These are phyloP conservation scores for Hyaloperonospora arabidopsidis DNA, from an alignment of 352 stramenopile genomes.

Conservation along the genomic window DNA sequence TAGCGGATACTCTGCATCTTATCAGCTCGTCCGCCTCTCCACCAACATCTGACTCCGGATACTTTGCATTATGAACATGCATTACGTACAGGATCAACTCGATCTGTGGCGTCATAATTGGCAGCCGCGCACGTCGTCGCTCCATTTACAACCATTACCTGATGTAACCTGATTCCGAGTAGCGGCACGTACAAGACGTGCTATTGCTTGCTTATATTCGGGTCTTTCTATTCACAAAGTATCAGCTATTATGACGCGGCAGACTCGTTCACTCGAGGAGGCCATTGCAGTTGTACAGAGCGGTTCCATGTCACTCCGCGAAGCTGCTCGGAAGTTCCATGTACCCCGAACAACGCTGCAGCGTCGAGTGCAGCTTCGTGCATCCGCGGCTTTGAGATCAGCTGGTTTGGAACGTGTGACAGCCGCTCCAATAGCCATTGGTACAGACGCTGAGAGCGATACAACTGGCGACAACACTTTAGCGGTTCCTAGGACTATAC, in stretches of 20 bases:
- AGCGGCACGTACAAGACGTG: slow-evolving; percentile 22
- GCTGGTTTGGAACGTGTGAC: slow-evolving; percentile 5
- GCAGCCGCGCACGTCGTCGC: slow-evolving; percentile 7
- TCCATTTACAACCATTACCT: too few relatives aligned
- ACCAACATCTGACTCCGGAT: background rate
- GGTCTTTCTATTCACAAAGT: background rate
- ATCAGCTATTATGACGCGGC: slow-evolving; percentile 14
- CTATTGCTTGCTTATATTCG: slow-evolving; percentile 14
- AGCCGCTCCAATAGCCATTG: slow-evolving; percentile 1
- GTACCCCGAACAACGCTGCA: slow-evolving; percentile 74
- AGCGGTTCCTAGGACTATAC: background rate
- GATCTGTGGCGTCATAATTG: slow-evolving; percentile 14
- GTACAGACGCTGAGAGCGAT: slow-evolving; percentile 16
- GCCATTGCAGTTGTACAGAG: slow-evolving; percentile 53
- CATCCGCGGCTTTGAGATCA: slow-evolving; percentile 9
- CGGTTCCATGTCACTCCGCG: slow-evolving; percentile 57
- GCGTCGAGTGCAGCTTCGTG: slow-evolving; percentile 37
- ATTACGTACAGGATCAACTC: slow-evolving; percentile 71
- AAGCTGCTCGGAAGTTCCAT: slow-evolving; percentile 60
- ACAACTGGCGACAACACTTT: slow-evolving; percentile 15
- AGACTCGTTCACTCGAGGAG: slow-evolving; percentile 30
- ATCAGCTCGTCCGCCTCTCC: slow-evolving; percentile 68
- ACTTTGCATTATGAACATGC: background rate
- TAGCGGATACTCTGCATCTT: slow-evolving; percentile 50
- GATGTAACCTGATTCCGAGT: too few relatives aligned